Conservation (phyloP, 139 green algal genomes). For the Coelastrella sp. region DNA sequence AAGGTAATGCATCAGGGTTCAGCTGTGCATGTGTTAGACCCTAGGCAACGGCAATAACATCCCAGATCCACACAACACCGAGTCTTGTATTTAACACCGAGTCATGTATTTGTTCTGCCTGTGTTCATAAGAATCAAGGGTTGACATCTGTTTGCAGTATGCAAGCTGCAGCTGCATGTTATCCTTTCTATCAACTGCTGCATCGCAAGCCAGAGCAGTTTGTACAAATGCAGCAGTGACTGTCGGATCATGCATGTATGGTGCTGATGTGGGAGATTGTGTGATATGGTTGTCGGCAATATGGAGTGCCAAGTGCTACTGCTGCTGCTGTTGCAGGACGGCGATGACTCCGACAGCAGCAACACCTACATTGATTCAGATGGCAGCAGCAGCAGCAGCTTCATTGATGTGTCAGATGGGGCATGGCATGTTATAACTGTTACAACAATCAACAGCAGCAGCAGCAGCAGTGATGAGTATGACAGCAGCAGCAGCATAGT, state of each 20-base stretch:
- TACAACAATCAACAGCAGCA: neutral
- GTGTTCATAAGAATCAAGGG: no score
- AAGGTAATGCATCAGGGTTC: neutral
- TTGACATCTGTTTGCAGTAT: no score
- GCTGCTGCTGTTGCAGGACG: conserved; percentile 3
- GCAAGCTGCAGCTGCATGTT: no score
- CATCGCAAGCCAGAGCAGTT: no score
- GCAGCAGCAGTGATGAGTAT: neutral
- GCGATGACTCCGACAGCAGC: neutral
- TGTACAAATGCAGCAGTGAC: no score
- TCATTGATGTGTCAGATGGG: neutral
- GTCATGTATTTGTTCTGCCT: neutral
- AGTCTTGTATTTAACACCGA: neutral
- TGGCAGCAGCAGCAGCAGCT: neutral
- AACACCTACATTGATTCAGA: neutral
- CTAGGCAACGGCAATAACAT: no score
- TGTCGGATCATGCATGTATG: no score
- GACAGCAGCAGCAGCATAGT: neutral
- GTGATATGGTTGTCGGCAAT: neutral
- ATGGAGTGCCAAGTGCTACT: neutral
- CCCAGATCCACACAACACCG: no score
- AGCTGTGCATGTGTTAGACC: no score
- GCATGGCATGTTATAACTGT: neutral
- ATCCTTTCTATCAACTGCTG: no score
- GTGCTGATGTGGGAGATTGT: no score